phyloP scores from a whole-genome alignment of 352 stramenopile genomes.

The Globisporangium radiosum region DNA sequence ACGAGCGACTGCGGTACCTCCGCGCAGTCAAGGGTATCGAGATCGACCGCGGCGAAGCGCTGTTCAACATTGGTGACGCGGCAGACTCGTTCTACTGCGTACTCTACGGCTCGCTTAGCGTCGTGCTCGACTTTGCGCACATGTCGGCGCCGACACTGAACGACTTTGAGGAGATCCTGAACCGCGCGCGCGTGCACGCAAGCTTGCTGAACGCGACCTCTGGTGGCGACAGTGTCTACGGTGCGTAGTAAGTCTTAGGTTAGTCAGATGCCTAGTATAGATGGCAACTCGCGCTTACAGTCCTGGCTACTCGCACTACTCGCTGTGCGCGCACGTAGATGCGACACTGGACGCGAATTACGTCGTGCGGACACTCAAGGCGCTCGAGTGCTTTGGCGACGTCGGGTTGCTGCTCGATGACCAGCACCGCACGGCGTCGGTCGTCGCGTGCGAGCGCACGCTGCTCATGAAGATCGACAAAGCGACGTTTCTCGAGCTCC shows the following conservation, averaged over 20 bases:
- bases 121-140: constrained; percentile 69
- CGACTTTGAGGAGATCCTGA: constrained; percentile 72
- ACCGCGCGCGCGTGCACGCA: constrained; percentile 55
- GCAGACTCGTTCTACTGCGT: constrained; percentile 74
- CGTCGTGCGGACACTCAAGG: constrained; percentile 54
- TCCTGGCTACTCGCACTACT: no score
- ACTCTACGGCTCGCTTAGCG: constrained; percentile 67
- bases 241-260: not conserved
- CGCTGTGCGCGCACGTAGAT: not conserved
- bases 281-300: no score
- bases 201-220: constrained; percentile 44
- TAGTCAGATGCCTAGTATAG: no score
- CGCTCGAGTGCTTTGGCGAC: constrained; percentile 67
- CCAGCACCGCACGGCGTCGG: constrained; percentile 53
- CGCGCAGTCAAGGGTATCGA: constrained; percentile 59
- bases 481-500: constrained; percentile 51
- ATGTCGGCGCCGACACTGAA: constrained; percentile 55
- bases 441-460: constrained; percentile 58
- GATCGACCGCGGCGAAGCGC: constrained; percentile 49
- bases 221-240: constrained; percentile 14
- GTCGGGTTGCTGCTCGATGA: constrained; percentile 51
- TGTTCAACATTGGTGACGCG: constrained; percentile 64
- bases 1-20: constrained; percentile 52
- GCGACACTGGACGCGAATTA: constrained; percentile 39
- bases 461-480: constrained; percentile 71